Evolutionary conservation across 805 yeast species (phyloP).

Genomic region (Metschnikowia anglica): DNA sequence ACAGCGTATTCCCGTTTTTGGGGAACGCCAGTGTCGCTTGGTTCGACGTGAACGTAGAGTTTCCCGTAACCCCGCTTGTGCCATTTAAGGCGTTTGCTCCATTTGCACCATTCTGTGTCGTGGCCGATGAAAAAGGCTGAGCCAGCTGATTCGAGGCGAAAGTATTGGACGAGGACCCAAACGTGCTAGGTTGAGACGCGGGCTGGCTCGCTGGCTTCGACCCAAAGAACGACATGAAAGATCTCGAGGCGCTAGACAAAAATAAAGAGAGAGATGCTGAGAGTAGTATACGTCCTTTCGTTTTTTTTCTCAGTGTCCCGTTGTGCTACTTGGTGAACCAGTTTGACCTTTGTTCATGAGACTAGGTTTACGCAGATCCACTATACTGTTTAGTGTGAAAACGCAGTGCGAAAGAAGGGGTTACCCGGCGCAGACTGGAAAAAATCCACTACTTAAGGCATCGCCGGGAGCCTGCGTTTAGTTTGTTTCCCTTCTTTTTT

Average conservation of each 20-base stretch:
- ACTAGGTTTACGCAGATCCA: no score
- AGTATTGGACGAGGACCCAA: conserved; percentile 17
- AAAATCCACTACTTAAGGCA: conserved; percentile 10
- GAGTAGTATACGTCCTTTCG: no score
- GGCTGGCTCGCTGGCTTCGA: conserved; percentile 3
- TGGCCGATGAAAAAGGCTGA: conserved; percentile 16
- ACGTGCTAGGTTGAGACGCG: conserved; percentile 1
- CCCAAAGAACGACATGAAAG: conserved; percentile 1
- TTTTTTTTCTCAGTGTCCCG: no score
- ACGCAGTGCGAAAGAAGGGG: conserved; percentile 6
- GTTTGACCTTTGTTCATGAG: no score
- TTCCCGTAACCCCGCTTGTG: neutral
- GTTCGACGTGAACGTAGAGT: neutral
- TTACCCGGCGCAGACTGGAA: conserved; percentile 19
- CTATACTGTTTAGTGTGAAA: no score
- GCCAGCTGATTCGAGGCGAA: conserved; percentile 5
- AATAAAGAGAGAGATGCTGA: no score
- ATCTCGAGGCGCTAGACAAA: neutral
- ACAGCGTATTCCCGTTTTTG: conserved; percentile 1
- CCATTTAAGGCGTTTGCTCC: neutral
- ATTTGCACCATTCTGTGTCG: neutral
- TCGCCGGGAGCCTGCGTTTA: neutral
- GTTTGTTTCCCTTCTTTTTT: conserved; percentile 18
- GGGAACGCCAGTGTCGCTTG: neutral
- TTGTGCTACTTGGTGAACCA: no score